Percentiles rank a stretch among this genome's conserved stretches.
phyloP scores from a whole-genome alignment of 768 basidiomycete genomes.

The Ramaria rubella region DNA sequence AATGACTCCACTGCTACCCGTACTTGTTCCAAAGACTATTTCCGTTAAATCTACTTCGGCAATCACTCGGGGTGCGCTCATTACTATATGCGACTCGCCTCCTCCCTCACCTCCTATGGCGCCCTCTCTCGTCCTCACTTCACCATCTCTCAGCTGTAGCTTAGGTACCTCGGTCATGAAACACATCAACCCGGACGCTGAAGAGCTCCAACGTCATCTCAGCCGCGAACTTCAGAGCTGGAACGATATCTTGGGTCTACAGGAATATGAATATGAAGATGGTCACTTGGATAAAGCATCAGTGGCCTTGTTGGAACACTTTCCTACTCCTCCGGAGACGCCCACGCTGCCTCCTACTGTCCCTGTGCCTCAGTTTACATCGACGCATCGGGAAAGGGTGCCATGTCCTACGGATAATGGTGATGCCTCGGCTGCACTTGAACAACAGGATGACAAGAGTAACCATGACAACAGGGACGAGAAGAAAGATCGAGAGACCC shows the following conservation, averaged over 20 bases:
- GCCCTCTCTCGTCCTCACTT: background rate
- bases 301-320: background rate
- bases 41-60: background rate
- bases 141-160: background rate
- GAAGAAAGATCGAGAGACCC: background rate
- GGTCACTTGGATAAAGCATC: background rate
- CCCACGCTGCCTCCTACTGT: background rate
- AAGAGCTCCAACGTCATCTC: background rate
- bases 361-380: background rate
- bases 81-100: background rate
- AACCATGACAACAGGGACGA: too few relatives aligned
- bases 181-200: background rate
- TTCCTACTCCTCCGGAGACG: background rate
- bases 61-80: background rate
- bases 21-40: background rate
- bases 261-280: background rate
- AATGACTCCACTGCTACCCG: background rate
- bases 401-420: background rate
- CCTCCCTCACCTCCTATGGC: background rate
- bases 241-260: background rate
- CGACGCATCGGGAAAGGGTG: background rate
- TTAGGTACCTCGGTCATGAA: background rate
- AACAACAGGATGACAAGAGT: too few relatives aligned
- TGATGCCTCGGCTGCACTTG: too few relatives aligned
- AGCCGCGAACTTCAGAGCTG: background rate